These are phyloP conservation scores for Diplotaxis tenuifolia DNA, from an alignment of 345 rosid species.

Conservation along the genomic window DNA sequence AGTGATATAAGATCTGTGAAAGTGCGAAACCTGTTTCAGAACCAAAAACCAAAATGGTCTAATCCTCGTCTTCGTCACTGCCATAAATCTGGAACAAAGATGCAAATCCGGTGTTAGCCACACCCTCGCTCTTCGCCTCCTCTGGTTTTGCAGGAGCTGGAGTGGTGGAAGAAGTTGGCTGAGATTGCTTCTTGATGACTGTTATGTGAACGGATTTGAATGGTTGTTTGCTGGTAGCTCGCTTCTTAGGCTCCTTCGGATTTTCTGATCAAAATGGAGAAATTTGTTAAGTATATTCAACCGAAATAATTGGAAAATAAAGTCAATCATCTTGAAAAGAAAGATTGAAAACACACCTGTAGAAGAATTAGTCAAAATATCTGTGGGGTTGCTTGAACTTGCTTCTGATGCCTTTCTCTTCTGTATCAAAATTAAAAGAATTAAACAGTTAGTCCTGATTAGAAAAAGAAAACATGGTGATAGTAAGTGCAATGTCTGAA, in stretches of 20 bases:
- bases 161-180: conserved; percentile 15
- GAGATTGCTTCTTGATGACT: conserved; percentile 50
- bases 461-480: not conserved
- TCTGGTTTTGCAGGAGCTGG: conserved; percentile 18
- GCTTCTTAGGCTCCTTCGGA: conserved; percentile 24
- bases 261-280: conserved; percentile 25
- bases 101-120: conserved; percentile 35
- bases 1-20: conserved; percentile 13
- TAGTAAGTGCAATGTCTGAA: not conserved
- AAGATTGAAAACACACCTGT: conserved; percentile 38
- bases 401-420: conserved; percentile 54
- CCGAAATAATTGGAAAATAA: not conserved
- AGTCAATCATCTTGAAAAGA: not conserved
- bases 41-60: not conserved
- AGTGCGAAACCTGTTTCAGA: not conserved
- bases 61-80: conserved; percentile 57
- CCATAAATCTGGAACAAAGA: conserved; percentile 65
- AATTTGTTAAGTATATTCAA: not conserved
- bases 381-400: conserved; percentile 47
- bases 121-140: conserved; percentile 37
- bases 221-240: conserved; percentile 33
- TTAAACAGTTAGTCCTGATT: conserved; percentile 3
- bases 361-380: conserved; percentile 34
- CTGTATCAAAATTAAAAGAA: conserved; percentile 35
- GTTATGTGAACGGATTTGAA: conserved; percentile 44